Evolutionary conservation across 116 monocot species (phyloP).

Genomic region (Dioscorea cayenensis): DNA sequence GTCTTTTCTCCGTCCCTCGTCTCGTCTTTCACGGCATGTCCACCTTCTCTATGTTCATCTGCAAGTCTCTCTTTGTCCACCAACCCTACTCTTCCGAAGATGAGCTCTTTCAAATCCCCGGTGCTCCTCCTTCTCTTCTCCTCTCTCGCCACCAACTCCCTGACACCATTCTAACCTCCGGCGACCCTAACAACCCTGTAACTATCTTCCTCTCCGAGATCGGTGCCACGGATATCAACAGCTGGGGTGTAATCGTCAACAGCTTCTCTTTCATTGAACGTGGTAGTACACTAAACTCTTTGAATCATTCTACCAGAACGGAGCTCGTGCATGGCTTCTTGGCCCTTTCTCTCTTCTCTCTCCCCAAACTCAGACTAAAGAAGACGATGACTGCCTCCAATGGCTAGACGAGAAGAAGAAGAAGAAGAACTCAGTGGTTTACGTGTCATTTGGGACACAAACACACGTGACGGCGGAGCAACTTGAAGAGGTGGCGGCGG

Average conservation of each 20-base stretch:
- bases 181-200: not conserved
- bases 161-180: not conserved
- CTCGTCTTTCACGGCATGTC: constrained; percentile 37
- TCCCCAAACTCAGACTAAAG: not conserved
- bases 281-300: constrained; percentile 10
- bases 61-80: constrained; percentile 13
- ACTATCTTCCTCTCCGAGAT: not conserved
- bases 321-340: constrained; percentile 25
- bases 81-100: not conserved
- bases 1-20: constrained; percentile 18
- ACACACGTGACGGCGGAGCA: constrained; percentile 17
- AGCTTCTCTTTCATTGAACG: constrained; percentile 20
- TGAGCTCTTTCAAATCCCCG: constrained; percentile 17
- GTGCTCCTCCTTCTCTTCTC: constrained; percentile 8
- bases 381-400: constrained; percentile 5
- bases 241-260: constrained; percentile 46
- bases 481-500: constrained; percentile 38
- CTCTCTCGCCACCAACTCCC: constrained; percentile 23
- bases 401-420: constrained; percentile 21
- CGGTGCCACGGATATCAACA: constrained; percentile 7
- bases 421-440: constrained; percentile 28
- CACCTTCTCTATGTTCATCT: constrained; percentile 18
- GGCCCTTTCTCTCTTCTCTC: constrained; percentile 16
- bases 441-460: constrained; percentile 47
- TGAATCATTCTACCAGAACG: constrained; percentile 5